Evolutionary conservation across 306 rosid species (phyloP).

Genomic region (Pachyrhizus erosus): DNA sequence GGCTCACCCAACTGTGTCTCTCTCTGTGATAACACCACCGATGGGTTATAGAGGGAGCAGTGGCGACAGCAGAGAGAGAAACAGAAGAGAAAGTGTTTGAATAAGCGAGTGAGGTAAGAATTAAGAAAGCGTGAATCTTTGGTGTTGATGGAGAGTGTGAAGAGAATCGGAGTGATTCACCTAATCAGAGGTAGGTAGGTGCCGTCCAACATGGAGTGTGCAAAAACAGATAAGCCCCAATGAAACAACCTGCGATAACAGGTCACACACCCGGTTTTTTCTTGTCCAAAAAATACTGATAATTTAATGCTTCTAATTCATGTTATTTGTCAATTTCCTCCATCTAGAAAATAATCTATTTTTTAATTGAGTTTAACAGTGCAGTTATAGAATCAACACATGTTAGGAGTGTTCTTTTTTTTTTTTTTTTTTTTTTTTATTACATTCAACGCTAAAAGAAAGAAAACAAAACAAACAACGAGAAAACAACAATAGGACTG

Average conservation of each 20-base stretch:
- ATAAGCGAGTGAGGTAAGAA: neutral
- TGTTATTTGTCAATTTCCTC: too few relatives aligned
- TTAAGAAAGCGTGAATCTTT: neutral
- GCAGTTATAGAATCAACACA: neutral
- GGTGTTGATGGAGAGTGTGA: neutral
- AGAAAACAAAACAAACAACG: too few relatives aligned
- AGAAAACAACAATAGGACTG: too few relatives aligned
- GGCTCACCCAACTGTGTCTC: neutral
- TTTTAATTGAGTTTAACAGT: neutral
- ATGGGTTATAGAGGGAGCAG: neutral
- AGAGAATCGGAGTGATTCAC: slow-evolving; percentile 41
- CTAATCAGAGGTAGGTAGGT: slow-evolving; percentile 29
- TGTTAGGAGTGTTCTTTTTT: too few relatives aligned
- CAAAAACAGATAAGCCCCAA: neutral
- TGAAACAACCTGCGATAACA: neutral
- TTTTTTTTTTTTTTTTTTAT: too few relatives aligned
- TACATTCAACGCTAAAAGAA: too few relatives aligned
- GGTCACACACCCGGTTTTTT: neutral
- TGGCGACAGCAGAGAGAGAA: slow-evolving; percentile 26
- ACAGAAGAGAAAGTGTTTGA: neutral
- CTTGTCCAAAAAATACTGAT: too few relatives aligned
- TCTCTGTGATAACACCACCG: neutral
- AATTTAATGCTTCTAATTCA: too few relatives aligned
- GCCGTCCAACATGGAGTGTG: neutral
- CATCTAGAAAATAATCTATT: too few relatives aligned